phyloP scores from a whole-genome alignment of 805 yeast species.

The Lachancea nothofagi region DNA sequence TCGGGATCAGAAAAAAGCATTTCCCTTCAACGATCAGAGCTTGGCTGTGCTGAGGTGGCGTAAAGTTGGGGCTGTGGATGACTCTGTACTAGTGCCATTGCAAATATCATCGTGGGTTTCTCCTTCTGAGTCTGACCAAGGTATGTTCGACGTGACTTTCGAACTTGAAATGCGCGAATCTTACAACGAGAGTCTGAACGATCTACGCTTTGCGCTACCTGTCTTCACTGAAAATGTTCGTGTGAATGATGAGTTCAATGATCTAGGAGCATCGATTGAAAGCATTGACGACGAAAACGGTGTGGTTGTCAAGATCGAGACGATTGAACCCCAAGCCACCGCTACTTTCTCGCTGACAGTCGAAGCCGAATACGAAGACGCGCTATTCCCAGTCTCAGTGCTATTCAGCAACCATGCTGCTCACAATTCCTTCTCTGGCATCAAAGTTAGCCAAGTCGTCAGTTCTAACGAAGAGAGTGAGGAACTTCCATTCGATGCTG shows the following conservation, averaged over 20 bases:
- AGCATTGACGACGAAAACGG: slow-evolving; percentile 61
- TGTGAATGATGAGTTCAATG: slow-evolving; percentile 44
- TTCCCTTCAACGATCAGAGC: slow-evolving; percentile 88
- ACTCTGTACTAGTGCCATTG: slow-evolving; percentile 53
- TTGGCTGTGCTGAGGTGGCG: slow-evolving; percentile 94
- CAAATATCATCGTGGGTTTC: slow-evolving; percentile 81
- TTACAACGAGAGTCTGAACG: slow-evolving; percentile 42
- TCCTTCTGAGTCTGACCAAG: slow-evolving; percentile 47
- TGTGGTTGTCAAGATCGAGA: slow-evolving; percentile 55
- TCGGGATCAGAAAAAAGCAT: slow-evolving; percentile 70
- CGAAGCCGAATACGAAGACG: slow-evolving; percentile 72
- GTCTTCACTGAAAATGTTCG: slow-evolving; percentile 51
- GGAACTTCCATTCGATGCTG: slow-evolving; percentile 65
- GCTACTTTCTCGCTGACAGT: slow-evolving; percentile 79
- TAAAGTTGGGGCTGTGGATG: slow-evolving; percentile 58
- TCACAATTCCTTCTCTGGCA: slow-evolving; percentile 55
- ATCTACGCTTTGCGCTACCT: slow-evolving; percentile 57
- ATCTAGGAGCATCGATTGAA: slow-evolving; percentile 48
- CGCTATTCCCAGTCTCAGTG: slow-evolving; percentile 82
- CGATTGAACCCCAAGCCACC: slow-evolving; percentile 44
- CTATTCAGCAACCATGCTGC: slow-evolving; percentile 48
- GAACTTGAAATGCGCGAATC: slow-evolving; percentile 72
- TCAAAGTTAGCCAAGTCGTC: slow-evolving; percentile 57
- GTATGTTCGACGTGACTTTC: slow-evolving; percentile 66
- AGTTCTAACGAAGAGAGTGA: slow-evolving; percentile 44